Conservation (phyloP, 371 early-diverging fungal species). For the Massospora cicadina region DNA sequence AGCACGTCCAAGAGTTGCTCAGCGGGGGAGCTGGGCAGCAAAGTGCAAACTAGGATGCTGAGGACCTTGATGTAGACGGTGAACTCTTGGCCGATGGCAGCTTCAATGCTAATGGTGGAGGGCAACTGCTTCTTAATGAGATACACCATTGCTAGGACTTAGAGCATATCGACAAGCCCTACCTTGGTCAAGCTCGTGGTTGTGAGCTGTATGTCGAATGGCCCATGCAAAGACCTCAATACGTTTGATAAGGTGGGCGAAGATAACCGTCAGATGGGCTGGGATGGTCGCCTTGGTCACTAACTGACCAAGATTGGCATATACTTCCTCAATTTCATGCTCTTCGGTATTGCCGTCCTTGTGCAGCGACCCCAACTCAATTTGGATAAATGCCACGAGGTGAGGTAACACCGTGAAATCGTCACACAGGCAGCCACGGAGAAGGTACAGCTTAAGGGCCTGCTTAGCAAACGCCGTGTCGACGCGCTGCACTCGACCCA, state of each 20-base stretch:
- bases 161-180: background rate
- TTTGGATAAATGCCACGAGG: background rate
- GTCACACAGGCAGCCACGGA: background rate
- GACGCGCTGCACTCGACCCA: background rate
- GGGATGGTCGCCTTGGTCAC: background rate
- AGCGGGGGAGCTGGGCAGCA: background rate
- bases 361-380: background rate
- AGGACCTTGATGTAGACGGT: background rate
- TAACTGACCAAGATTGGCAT: background rate
- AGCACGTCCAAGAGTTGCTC: constrained; percentile 2
- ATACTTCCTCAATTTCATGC: background rate
- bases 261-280: background rate
- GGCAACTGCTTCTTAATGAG: background rate
- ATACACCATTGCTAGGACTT: background rate
- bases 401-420: constrained; percentile 3
- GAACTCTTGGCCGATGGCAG: background rate
- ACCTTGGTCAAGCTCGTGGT: background rate
- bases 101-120: background rate
- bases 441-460: background rate
- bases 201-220: background rate
- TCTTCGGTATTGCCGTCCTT: background rate
- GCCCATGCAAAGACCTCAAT: background rate
- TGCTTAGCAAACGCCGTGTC: background rate
- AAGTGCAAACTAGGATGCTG: background rate
- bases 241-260: background rate